Conservation (phyloP, 345 rosid genomes). For the Arabidopsis arenosa region DNA sequence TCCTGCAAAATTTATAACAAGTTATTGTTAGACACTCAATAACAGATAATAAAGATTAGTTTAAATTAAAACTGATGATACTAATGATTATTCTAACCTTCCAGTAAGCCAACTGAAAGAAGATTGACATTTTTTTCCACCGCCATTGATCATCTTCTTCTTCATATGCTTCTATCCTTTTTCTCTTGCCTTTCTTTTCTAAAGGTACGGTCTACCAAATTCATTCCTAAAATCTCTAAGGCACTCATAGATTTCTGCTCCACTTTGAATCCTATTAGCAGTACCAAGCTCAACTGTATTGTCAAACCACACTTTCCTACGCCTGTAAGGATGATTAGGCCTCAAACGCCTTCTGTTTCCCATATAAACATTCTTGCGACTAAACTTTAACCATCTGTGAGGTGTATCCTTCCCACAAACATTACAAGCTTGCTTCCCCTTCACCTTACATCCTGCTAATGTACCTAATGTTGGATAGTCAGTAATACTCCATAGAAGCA, state of each 20-base stretch:
- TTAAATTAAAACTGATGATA: not conserved
- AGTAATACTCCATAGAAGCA: not conserved
- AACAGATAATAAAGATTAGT: not conserved
- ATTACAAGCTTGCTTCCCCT: not conserved
- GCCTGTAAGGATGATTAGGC: not conserved
- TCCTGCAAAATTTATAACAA: not conserved
- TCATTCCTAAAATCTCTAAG: not conserved
- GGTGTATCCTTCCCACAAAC: not conserved
- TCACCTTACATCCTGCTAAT: not conserved
- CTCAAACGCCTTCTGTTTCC: not conserved
- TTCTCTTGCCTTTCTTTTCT: not conserved
- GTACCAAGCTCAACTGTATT: not conserved
- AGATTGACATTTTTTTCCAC: not conserved
- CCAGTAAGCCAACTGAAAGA: not conserved
- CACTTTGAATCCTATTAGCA: not conserved
- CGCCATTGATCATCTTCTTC: not conserved
- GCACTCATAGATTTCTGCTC: not conserved
- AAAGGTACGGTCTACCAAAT: not conserved
- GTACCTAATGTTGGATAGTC: not conserved
- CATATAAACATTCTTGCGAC: not conserved
- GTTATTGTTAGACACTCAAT: too few species aligned
- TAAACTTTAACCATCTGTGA: not conserved
- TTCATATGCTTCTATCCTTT: not conserved
- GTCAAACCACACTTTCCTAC: not conserved
- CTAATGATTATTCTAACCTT: not conserved